These are phyloP conservation scores for Gynochthodes officinalis DNA, from an alignment of 257 asterid genomes.

Conservation along the genomic window DNA sequence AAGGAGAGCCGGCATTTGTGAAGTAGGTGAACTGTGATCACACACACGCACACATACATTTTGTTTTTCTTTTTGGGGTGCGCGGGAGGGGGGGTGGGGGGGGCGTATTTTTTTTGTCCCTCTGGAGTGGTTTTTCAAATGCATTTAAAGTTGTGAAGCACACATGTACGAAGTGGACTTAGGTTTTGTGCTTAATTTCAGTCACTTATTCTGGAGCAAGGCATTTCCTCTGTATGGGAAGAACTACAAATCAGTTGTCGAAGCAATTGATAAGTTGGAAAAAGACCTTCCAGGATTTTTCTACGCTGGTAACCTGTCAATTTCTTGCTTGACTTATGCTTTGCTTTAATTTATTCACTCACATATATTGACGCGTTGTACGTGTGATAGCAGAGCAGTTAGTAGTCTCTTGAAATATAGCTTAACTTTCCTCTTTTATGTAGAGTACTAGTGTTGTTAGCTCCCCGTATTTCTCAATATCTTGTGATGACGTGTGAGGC, in stretches of 20 bases:
- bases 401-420: background rate
- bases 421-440: background rate
- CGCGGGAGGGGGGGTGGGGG: too few species aligned
- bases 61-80: background rate
- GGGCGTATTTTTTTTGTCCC: background rate
- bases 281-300: constrained; percentile 74
- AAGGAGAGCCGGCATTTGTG: constrained; percentile 74
- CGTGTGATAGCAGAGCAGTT: too few species aligned
- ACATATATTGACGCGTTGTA: background rate
- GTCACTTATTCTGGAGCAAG: constrained; percentile 80
- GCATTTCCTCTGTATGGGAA: constrained; percentile 84
- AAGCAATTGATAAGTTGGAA: constrained; percentile 84
- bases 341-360: background rate
- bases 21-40: constrained; percentile 47
- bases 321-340: background rate
- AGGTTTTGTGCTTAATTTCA: constrained; percentile 42
- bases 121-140: background rate
- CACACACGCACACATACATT: too few species aligned
- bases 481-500: background rate
- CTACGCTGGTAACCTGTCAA: constrained; percentile 66
- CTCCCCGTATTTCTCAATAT: background rate
- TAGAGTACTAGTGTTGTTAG: too few species aligned
- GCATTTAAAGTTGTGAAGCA: background rate
- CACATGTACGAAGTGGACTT: constrained; percentile 15
- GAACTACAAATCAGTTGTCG: constrained; percentile 49